These are phyloP conservation scores for Parachaetomium inaequale DNA, from an alignment of 495 filamentous ascomycete genomes.

Conservation along the genomic window DNA sequence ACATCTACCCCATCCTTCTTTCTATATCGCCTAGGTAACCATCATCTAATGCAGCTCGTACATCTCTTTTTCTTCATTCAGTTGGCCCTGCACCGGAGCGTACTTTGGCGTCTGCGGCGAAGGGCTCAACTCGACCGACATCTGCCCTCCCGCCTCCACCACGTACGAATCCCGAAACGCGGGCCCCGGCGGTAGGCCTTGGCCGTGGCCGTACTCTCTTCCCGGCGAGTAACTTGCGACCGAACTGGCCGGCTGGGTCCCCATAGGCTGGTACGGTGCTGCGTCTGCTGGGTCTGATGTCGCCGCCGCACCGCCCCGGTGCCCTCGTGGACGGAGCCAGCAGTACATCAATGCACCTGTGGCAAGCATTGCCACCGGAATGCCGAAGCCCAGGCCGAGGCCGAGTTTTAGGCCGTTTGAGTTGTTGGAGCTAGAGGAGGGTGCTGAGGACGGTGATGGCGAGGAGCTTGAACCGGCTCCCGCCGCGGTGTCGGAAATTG, in stretches of 20 bases:
- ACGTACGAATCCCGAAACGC: not conserved
- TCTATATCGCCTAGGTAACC: too few species aligned
- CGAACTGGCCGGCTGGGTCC: not conserved
- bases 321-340: not conserved
- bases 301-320: not conserved
- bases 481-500: not conserved
- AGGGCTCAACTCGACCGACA: not conserved
- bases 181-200: not conserved
- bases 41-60: too few species aligned
- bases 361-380: constrained; percentile 14
- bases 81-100: too few species aligned
- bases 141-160: not conserved
- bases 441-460: too few species aligned
- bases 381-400: constrained; percentile 21
- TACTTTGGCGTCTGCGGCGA: not conserved
- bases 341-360: constrained; percentile 8
- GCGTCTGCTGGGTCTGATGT: not conserved
- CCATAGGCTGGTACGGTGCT: not conserved
- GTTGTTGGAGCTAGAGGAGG: not conserved
- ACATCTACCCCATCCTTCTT: too few species aligned
- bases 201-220: too few species aligned
- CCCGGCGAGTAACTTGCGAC: too few species aligned
- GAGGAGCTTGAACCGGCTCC: not conserved
- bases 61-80: too few species aligned
- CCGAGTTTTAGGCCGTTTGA: constrained; percentile 17